Percentiles rank a stretch among this genome's conserved stretches.
Conservation (phyloP, 495 filamentous ascomycete species). For the Podospora tetraspora region DNA sequence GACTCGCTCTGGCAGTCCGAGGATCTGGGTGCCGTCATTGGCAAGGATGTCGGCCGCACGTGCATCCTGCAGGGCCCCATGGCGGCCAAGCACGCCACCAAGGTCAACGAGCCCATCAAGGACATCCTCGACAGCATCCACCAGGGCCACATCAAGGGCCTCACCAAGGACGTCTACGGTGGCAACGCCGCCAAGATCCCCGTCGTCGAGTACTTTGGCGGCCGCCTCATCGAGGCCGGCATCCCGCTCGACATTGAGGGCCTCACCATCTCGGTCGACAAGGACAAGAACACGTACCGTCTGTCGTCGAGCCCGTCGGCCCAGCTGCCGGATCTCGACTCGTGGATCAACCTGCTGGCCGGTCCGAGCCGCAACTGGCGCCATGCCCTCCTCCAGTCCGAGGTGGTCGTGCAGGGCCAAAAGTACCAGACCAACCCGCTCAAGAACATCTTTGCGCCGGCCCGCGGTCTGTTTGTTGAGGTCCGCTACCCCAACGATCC, state of each 20-base stretch:
- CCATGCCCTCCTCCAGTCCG: constrained; percentile 94
- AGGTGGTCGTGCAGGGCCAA: constrained; percentile 90
- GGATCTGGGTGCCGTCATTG: constrained; percentile 91
- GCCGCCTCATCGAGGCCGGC: constrained; percentile 62
- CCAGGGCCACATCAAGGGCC: constrained; percentile 69
- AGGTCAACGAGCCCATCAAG: constrained; percentile 86
- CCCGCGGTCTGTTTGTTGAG: constrained; percentile 81
- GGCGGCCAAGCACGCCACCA: constrained; percentile 82
- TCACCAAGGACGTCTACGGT: constrained; percentile 75
- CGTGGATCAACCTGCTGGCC: constrained; percentile 86
- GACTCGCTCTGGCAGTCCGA: constrained; percentile 99
- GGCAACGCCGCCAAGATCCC: constrained; percentile 71
- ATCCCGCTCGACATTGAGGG: constrained; percentile 68
- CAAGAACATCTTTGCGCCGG: constrained; percentile 81
- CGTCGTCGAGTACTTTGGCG: constrained; percentile 89
- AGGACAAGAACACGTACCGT: constrained; percentile 71
- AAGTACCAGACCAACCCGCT: constrained; percentile 97
- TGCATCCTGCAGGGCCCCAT: constrained; percentile 96
- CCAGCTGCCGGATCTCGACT: constrained; percentile 67
- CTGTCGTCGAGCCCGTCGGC: constrained; percentile 64
- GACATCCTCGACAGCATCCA: constrained; percentile 90
- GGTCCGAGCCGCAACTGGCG: constrained; percentile 82
- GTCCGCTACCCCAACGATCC: constrained; percentile 73
- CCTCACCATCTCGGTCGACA: constrained; percentile 68
- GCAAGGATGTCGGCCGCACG: constrained; percentile 87